These are phyloP conservation scores for Gossypium turneri DNA, from an alignment of 345 rosid species.

Conservation along the genomic window DNA sequence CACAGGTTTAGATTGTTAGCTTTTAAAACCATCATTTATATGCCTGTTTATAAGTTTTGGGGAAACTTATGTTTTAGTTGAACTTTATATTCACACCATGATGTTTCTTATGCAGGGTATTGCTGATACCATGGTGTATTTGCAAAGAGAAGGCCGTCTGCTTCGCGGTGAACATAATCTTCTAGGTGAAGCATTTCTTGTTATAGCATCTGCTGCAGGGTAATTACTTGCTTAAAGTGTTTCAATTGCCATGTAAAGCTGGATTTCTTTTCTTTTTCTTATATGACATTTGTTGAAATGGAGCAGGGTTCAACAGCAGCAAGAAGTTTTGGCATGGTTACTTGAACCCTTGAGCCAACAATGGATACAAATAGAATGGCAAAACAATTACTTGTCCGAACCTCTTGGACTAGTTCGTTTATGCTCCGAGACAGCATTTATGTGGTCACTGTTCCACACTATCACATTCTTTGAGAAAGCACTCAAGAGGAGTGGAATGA, in stretches of 20 bases:
- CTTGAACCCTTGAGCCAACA: slow-evolving; percentile 92
- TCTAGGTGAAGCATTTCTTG: slow-evolving; percentile 96
- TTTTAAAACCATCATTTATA: not conserved
- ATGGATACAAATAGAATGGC: slow-evolving; percentile 87
- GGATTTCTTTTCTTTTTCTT: not conserved
- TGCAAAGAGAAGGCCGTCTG: slow-evolving; percentile 80
- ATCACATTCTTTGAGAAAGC: slow-evolving; percentile 97
- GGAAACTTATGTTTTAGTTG: not conserved
- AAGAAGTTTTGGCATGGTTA: slow-evolving; percentile 94
- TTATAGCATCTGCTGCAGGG: slow-evolving; percentile 97
- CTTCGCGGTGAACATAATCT: slow-evolving; percentile 92
- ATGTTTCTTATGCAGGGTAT: slow-evolving; percentile 45
- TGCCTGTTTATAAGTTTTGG: not conserved
- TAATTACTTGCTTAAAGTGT: slow-evolving; percentile 27
- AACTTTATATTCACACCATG: not conserved
- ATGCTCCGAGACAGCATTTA: slow-evolving; percentile 68
- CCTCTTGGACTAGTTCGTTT: slow-evolving; percentile 78
- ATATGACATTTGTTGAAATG: slow-evolving; percentile 20
- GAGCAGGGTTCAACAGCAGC: slow-evolving; percentile 89
- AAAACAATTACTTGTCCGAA: slow-evolving; percentile 77
- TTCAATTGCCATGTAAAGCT: not conserved
- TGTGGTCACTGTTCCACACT: slow-evolving; percentile 96
- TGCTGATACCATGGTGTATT: slow-evolving; percentile 85
- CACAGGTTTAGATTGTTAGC: not conserved
- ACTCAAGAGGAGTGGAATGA: slow-evolving; percentile 83